Evolutionary conservation across 495 filamentous ascomycete species (phyloP).

Genomic region (Penicillium antarcticum): DNA sequence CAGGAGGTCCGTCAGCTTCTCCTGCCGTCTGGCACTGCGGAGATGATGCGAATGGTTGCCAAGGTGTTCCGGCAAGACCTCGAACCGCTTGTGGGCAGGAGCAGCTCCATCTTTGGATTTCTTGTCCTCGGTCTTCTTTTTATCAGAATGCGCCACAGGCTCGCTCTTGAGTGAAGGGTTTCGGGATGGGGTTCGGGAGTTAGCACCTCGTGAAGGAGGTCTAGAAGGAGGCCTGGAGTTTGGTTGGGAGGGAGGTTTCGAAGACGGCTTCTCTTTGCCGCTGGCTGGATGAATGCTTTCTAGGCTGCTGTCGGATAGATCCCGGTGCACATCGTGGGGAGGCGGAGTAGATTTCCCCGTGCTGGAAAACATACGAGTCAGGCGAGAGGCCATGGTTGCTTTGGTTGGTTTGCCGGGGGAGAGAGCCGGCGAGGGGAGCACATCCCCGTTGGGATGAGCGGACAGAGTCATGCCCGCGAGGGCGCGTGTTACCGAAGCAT

Average conservation of each 20-base stretch:
- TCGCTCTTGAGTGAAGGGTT: slow-evolving; percentile 43
- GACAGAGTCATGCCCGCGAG: slow-evolving; percentile 46
- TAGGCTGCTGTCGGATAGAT: slow-evolving; percentile 43
- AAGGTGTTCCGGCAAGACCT: slow-evolving; percentile 53
- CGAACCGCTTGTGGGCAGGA: slow-evolving; percentile 54
- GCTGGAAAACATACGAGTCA: slow-evolving; percentile 59
- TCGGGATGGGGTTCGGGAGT: slow-evolving; percentile 34
- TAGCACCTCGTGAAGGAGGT: slow-evolving; percentile 30
- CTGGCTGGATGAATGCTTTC: slow-evolving; percentile 30
- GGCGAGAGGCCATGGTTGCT: slow-evolving; percentile 54
- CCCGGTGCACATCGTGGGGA: slow-evolving; percentile 30
- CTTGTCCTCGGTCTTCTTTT: slow-evolving; percentile 34
- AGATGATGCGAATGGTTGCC: slow-evolving; percentile 78
- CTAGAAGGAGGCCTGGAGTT: slow-evolving; percentile 37
- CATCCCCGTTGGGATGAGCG: slow-evolving; percentile 33
- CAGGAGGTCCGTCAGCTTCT: slow-evolving; percentile 91
- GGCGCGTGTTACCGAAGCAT: slow-evolving; percentile 44
- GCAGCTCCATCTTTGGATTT: slow-evolving; percentile 42
- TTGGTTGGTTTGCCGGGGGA: slow-evolving; percentile 40
- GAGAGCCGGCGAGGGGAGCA: slow-evolving; percentile 20
- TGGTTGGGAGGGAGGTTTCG: slow-evolving; percentile 29
- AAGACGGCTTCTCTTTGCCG: slow-evolving; percentile 32
- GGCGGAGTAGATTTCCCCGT: slow-evolving; percentile 30
- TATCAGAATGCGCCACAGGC: slow-evolving; percentile 24
- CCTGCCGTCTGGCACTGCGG: slow-evolving; percentile 82